Evolutionary conservation across 495 filamentous ascomycete species (phyloP), one percentile per base, ranked within the genome.

Genomic region (Daldinia grandis): DNA sequence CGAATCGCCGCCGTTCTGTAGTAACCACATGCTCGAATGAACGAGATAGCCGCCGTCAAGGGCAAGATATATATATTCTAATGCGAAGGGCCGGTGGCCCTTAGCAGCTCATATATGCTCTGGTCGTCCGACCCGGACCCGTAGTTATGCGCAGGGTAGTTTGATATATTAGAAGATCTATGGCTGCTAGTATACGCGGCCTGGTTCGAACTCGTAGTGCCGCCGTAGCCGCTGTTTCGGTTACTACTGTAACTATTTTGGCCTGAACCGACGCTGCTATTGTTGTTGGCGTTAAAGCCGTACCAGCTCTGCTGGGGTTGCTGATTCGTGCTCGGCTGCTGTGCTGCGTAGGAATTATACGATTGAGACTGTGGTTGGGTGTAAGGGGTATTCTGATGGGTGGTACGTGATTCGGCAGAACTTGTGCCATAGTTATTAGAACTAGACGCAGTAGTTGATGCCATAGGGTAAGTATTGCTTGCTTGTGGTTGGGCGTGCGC

Each of bases 251-350:
- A 75, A 24, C 24, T 54, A 27, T 44, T 62, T 25, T 74, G 76
- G 51, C 58, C 62, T n/a, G 64, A 4, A 21, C 38, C 72, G 61
- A 15, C 24, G 4, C 28, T 69, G 37, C 6, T 73, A 37, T 66
- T 74, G 31, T 56, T 58, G 40, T 30, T 49, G 35, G 62, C 28
- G 9, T 38, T 33, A n/a, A 76, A 71, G 15, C 71, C 35, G 56
- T 78, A 78, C 76, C 74, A 78, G 37, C 42, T 73, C 31, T 71
- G 71, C 21, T 68, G 73, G 4, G 44, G 9, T 60, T 72, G 75
- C 14, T 76, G 75, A 21, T 61, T 74, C 24, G 61, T 61, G 19
- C 53, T 64, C 17, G 69, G 33, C 28, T 74, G 74, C 31, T 72
- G 71, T 9, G 66, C 14, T 14, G 69, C 42, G 54, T 74, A 78